Conservation (phyloP, 2,329 filamentous ascomycete species). For the Penicillium glabrum region DNA sequence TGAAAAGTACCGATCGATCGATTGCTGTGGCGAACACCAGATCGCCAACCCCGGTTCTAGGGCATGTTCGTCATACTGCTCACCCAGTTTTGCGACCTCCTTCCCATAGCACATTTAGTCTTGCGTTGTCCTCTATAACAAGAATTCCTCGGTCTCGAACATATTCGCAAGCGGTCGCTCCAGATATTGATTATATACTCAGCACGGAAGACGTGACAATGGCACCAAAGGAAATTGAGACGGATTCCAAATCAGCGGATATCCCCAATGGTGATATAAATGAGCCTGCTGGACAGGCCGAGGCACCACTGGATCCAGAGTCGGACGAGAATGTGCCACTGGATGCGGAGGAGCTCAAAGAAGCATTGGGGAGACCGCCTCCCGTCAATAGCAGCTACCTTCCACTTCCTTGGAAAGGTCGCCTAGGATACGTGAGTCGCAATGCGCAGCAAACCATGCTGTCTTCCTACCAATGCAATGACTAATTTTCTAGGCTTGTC, state of each 20-base stretch:
- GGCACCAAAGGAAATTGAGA: constrained; percentile 2
- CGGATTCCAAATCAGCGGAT: constrained; percentile 14
- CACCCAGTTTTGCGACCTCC: not conserved
- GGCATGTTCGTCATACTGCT: constrained; percentile 16
- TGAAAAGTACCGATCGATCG: constrained; percentile 27
- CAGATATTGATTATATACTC: not conserved
- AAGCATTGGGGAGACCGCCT: constrained; percentile 64
- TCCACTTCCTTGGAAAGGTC: constrained; percentile 86
- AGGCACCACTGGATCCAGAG: constrained; percentile 50
- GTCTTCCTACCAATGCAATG: not conserved
- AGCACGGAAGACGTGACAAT: constrained; percentile 3
- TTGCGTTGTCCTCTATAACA: not conserved
- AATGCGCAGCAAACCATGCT: not conserved
- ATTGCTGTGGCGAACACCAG: constrained; percentile 29
- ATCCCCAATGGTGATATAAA: constrained; percentile 17
- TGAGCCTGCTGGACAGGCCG: constrained; percentile 16
- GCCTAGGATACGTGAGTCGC: constrained; percentile 76
- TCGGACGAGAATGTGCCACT: constrained; percentile 52
- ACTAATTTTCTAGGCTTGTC: constrained; percentile 62
- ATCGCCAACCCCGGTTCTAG: constrained; percentile 15
- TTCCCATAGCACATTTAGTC: not conserved
- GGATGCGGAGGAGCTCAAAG: constrained; percentile 58
- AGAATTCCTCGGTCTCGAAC: not conserved
- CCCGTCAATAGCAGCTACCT: constrained; percentile 80
- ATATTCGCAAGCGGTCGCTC: not conserved